phyloP scores from a whole-genome alignment of 2,329 filamentous ascomycete genomes.

The Monilinia aucupariae region DNA sequence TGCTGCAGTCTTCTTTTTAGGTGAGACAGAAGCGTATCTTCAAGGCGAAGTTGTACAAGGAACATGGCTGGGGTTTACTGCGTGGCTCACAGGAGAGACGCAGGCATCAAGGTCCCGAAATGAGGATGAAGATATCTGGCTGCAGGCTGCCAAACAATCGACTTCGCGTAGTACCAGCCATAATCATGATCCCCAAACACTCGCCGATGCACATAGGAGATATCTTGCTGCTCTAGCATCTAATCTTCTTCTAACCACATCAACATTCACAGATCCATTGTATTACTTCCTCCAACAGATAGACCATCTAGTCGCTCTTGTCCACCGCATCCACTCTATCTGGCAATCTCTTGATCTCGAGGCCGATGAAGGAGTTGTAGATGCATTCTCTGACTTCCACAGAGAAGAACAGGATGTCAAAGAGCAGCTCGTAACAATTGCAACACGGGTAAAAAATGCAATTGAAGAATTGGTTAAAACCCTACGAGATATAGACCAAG shows the following conservation, averaged over 20 bases:
- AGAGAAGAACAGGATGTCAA: constrained; percentile 67
- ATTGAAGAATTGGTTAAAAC: constrained; percentile 57
- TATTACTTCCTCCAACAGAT: constrained; percentile 65
- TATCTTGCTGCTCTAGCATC: constrained; percentile 67
- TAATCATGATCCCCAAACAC: constrained; percentile 73
- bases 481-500: constrained; percentile 50
- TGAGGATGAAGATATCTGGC: constrained; percentile 42
- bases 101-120: constrained; percentile 16
- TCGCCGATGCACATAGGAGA: constrained; percentile 70
- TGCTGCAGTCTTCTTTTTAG: constrained; percentile 81
- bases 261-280: constrained; percentile 57
- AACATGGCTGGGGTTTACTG: constrained; percentile 73
- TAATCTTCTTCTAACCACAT: constrained; percentile 60
- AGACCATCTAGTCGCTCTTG: constrained; percentile 75
- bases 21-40: constrained; percentile 80
- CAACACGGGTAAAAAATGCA: constrained; percentile 58
- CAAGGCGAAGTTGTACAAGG: constrained; percentile 82
- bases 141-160: constrained; percentile 30
- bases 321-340: constrained; percentile 68
- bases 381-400: constrained; percentile 64
- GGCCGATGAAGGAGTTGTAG: constrained; percentile 73
- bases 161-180: constrained; percentile 24
- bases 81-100: constrained; percentile 55
- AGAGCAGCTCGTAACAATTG: constrained; percentile 57
- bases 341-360: constrained; percentile 78